These are phyloP conservation scores for Pigoraptor vietnamica DNA, from an alignment of 78 protist species.

Conservation along the genomic window DNA sequence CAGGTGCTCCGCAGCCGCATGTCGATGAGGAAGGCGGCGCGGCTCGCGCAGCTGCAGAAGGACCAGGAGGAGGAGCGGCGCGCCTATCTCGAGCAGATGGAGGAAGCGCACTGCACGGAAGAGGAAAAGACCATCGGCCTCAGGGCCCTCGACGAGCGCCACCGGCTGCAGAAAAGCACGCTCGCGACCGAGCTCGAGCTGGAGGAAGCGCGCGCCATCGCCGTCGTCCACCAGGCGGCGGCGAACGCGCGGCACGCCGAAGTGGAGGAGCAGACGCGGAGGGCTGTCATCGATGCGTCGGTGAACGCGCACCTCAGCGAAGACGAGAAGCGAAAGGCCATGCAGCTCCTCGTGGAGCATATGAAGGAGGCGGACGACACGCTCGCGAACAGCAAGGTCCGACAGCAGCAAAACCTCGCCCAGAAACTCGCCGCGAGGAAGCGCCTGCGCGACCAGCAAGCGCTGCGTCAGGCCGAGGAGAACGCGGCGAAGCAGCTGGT, in stretches of 20 bases:
- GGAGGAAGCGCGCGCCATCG: background rate
- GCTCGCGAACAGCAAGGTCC: background rate
- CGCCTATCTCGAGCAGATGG: background rate
- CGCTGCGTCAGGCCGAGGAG: background rate
- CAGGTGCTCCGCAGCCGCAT: background rate
- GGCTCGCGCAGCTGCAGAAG: background rate
- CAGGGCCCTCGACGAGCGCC: background rate
- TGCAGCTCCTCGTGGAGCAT: background rate
- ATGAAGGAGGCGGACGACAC: background rate
- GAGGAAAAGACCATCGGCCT: background rate
- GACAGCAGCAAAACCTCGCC: background rate
- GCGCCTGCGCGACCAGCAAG: background rate
- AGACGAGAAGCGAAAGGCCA: background rate
- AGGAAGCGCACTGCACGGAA: background rate
- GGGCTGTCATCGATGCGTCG: background rate
- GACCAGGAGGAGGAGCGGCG: background rate
- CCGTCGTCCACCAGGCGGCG: background rate
- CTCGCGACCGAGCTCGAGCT: background rate
- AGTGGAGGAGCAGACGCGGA: background rate
- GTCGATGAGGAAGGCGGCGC: background rate
- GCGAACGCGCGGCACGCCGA: background rate
- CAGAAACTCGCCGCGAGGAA: background rate
- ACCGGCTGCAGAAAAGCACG: background rate
- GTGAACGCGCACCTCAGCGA: background rate
- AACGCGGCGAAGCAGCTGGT: background rate